Evolutionary conservation across 148 eudicot genomes (phyloP).

Genomic region (Fallopia convolvulus): DNA sequence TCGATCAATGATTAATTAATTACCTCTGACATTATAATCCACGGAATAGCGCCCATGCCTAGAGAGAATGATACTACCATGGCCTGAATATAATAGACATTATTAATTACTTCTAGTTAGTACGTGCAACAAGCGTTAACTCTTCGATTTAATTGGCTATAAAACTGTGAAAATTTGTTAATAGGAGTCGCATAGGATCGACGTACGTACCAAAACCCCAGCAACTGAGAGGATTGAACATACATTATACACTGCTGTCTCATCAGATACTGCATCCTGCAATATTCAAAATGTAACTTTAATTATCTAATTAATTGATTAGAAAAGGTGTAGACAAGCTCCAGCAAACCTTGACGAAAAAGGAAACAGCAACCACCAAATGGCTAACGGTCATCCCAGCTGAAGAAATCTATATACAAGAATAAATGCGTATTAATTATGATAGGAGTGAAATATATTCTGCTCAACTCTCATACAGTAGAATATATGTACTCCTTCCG

Average conservation of each 20-base stretch:
- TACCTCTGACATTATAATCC: slow-evolving; percentile 23
- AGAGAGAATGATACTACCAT: slow-evolving; percentile 45
- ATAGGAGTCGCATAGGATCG: too few relatives aligned
- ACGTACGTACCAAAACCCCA: slow-evolving; percentile 92
- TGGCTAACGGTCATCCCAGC: slow-evolving; percentile 67
- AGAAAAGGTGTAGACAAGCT: background rate
- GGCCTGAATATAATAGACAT: slow-evolving; percentile 25
- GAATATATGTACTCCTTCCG: background rate
- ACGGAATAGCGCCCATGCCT: slow-evolving; percentile 18
- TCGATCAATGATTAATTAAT: background rate
- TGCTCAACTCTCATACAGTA: background rate
- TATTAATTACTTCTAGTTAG: slow-evolving; percentile 6
- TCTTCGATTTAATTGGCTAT: background rate
- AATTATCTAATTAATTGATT: too few relatives aligned
- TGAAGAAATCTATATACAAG: slow-evolving; percentile 57
- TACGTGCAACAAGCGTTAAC: background rate
- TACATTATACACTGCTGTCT: slow-evolving; percentile 48
- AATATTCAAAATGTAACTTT: background rate
- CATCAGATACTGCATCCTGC: slow-evolving; percentile 26
- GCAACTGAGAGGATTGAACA: slow-evolving; percentile 59
- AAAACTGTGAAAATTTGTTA: background rate
- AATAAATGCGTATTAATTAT: background rate
- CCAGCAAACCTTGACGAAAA: slow-evolving; percentile 57
- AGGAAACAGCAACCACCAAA: slow-evolving; percentile 58
- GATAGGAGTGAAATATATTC: background rate